A percentile compares a stretch with the other conserved stretches of the same genome.
phyloP scores from a whole-genome alignment of 2,329 filamentous ascomycete genomes.

The Metarhizium anisopliae region DNA sequence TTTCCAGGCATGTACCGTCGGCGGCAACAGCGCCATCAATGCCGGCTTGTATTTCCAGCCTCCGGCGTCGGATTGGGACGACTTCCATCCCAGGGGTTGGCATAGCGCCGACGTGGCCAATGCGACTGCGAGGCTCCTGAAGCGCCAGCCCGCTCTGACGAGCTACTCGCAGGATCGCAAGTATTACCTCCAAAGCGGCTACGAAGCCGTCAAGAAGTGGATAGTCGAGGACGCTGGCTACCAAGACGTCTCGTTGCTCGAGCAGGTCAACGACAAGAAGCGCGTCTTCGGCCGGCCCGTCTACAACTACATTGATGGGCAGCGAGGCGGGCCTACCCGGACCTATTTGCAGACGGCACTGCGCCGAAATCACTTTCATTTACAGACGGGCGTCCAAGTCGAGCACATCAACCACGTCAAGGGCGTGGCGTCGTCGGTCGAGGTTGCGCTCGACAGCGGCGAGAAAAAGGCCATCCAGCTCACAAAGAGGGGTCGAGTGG shows the following conservation, averaged over 20 bases:
- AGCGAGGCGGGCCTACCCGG: slow-evolving; percentile 37
- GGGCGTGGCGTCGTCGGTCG: slow-evolving; percentile 32
- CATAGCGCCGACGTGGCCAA: slow-evolving; percentile 37
- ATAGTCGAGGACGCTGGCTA: slow-evolving; percentile 39
- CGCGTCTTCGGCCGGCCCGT: slow-evolving; percentile 38
- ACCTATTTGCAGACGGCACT: slow-evolving; percentile 41
- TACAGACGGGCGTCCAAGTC: slow-evolving; percentile 34
- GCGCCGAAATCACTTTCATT: slow-evolving; percentile 29
- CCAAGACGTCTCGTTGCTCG: slow-evolving; percentile 37
- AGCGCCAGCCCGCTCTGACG: slow-evolving; percentile 33
- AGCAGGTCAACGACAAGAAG: slow-evolving; percentile 33
- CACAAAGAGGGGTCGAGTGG: slow-evolving; percentile 18
- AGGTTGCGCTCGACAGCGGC: slow-evolving; percentile 23
- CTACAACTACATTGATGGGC: slow-evolving; percentile 38
- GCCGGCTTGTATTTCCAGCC: slow-evolving; percentile 45
- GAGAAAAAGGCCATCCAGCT: slow-evolving; percentile 21
- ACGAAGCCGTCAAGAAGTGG: slow-evolving; percentile 37
- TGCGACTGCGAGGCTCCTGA: slow-evolving; percentile 35
- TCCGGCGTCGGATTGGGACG: slow-evolving; percentile 42
- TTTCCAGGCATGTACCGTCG: slow-evolving; percentile 41
- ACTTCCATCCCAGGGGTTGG: slow-evolving; percentile 40
- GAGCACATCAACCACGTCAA: slow-evolving; percentile 31
- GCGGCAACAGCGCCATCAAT: slow-evolving; percentile 44
- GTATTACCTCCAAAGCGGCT: slow-evolving; percentile 38
- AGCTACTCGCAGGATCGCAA: slow-evolving; percentile 34